These are phyloP conservation scores for Vanilla planifolia DNA, from an alignment of 106 monocot genomes.

Conservation along the genomic window DNA sequence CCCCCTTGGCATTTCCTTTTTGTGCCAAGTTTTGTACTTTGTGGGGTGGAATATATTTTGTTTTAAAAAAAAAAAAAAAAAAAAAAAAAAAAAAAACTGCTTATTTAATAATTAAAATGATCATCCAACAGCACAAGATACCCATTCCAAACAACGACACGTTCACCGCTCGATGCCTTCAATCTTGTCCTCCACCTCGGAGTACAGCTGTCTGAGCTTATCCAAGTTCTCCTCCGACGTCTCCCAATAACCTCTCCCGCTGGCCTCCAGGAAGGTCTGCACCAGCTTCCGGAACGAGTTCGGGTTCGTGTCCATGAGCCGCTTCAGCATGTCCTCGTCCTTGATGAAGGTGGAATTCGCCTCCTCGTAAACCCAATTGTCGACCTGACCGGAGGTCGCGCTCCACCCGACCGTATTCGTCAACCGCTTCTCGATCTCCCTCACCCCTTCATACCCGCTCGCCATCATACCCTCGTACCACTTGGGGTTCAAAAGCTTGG, in stretches of 20 bases:
- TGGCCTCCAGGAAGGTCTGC: constrained; percentile 77
- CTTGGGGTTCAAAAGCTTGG: constrained; percentile 69
- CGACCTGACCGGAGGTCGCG: constrained; percentile 74
- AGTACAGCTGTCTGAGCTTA: constrained; percentile 42
- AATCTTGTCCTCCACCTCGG: constrained; percentile 69
- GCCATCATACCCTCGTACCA: constrained; percentile 79
- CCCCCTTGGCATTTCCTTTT: too few species aligned
- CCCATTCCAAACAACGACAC: too few species aligned
- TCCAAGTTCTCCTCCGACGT: constrained; percentile 68
- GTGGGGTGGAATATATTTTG: too few species aligned
- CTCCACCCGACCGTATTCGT: constrained; percentile 81
- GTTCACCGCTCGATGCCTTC: constrained; percentile 67
- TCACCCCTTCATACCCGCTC: constrained; percentile 66
- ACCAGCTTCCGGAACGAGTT: constrained; percentile 73
- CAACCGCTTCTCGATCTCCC: constrained; percentile 79
- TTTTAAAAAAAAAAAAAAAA: too few species aligned
- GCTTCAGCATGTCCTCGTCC: constrained; percentile 63
- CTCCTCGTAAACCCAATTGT: constrained; percentile 80
- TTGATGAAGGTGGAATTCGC: constrained; percentile 65
- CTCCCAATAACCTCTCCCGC: constrained; percentile 72
- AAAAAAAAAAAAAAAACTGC: too few species aligned
- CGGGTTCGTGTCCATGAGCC: constrained; percentile 58
- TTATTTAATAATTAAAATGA: too few species aligned
- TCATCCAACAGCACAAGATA: too few species aligned
- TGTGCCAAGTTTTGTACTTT: too few species aligned